phyloP scores from a whole-genome alignment of 768 basidiomycete species.

The Serendipita indica region DNA sequence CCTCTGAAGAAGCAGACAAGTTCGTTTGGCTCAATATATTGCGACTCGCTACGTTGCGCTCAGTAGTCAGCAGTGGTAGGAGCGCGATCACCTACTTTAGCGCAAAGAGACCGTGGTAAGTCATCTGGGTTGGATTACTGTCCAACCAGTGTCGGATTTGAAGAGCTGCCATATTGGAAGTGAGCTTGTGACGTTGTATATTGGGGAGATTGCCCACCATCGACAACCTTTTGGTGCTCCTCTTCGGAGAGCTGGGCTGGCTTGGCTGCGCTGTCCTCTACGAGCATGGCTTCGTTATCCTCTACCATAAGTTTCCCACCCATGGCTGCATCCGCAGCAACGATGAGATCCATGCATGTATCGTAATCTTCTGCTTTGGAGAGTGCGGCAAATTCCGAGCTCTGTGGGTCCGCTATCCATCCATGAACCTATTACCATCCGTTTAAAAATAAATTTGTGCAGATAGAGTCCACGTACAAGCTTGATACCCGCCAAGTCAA shows the following conservation, averaged over 20 bases:
- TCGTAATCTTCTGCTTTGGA: slow-evolving; percentile 26
- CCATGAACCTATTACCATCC: no score
- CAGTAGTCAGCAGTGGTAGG: background rate
- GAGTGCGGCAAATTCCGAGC: slow-evolving; percentile 42
- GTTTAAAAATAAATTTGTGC: no score
- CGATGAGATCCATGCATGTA: slow-evolving; percentile 14
- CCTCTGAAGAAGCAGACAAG: slow-evolving; percentile 84
- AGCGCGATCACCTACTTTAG: background rate
- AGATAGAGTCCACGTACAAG: no score
- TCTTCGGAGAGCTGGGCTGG: slow-evolving; percentile 24
- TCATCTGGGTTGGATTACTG: slow-evolving; percentile 62
- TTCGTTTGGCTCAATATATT: slow-evolving; percentile 31
- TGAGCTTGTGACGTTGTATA: slow-evolving; percentile 9
- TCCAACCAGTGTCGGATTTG: slow-evolving; percentile 54
- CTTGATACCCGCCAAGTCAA: slow-evolving; percentile 63
- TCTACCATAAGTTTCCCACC: slow-evolving; percentile 7
- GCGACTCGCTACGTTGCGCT: slow-evolving; percentile 53
- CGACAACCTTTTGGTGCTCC: slow-evolving; percentile 48
- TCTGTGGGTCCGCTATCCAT: slow-evolving; percentile 65
- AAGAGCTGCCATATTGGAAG: slow-evolving; percentile 35
- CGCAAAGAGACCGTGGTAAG: slow-evolving; percentile 47
- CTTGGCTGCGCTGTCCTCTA: background rate
- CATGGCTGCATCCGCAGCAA: slow-evolving; percentile 13
- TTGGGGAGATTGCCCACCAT: slow-evolving; percentile 34
- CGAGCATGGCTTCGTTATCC: background rate